Evolutionary conservation across 306 rosid species (phyloP).

Genomic region (Dalbergia cultrata): DNA sequence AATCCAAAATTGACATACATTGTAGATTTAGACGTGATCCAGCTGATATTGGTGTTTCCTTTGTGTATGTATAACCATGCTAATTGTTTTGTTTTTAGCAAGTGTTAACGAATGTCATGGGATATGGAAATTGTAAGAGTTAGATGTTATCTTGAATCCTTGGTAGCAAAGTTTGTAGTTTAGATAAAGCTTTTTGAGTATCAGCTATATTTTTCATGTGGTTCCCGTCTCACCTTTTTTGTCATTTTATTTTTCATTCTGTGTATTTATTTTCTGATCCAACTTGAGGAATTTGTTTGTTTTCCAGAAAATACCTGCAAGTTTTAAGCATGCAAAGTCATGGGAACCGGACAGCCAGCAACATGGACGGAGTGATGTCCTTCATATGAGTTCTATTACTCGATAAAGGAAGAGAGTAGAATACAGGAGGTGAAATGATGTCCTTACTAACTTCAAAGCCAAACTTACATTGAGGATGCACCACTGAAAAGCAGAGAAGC

Average conservation of each 20-base stretch:
- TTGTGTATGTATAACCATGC: conserved; percentile 16
- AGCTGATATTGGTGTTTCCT: conserved; percentile 20
- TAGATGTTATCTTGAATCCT: conserved; percentile 20
- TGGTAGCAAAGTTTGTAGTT: conserved; percentile 4
- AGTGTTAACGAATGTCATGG: background rate
- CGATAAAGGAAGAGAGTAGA: conserved; percentile 33
- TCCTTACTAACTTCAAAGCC: conserved; percentile 30
- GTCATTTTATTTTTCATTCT: background rate
- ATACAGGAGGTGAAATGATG: conserved; percentile 41
- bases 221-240: background rate
- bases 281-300: conserved; percentile 42
- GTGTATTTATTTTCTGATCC: conserved; percentile 17
- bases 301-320: conserved; percentile 51
- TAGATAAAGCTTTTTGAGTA: background rate
- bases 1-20: background rate
- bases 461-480: conserved; percentile 33
- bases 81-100: background rate
- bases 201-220: conserved; percentile 21
- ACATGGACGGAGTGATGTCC: conserved; percentile 15
- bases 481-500: conserved; percentile 24
- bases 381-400: conserved; percentile 1
- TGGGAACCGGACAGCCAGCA: conserved; percentile 32
- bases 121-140: conserved; percentile 25
- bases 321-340: conserved; percentile 43
- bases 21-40: background rate